Conservation (phyloP, 768 basidiomycete species). For the Pisolithus tinctorius region DNA sequence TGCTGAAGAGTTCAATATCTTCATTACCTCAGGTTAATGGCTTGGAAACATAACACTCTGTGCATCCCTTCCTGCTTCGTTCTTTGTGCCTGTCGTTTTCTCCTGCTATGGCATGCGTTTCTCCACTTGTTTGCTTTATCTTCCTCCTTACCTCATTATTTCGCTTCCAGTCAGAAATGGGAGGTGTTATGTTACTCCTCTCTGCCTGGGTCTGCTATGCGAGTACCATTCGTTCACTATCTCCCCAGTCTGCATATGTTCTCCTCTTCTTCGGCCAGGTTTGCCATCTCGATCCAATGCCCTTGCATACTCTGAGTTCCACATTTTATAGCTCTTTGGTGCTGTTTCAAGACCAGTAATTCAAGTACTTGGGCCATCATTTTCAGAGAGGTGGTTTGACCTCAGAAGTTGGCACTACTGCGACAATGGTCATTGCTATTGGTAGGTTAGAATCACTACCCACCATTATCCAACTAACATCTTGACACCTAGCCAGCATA, state of each 20-base stretch:
- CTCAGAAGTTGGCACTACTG: conserved; percentile 63
- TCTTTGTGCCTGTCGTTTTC: conserved; percentile 47
- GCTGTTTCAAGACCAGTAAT: conserved; percentile 60
- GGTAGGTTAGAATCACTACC: conserved; percentile 20
- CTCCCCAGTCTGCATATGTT: conserved; percentile 44
- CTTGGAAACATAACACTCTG: conserved; percentile 58
- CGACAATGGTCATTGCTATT: conserved; percentile 49
- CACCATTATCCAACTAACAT: not conserved
- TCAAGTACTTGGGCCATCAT: conserved; percentile 66
- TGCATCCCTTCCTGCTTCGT: conserved; percentile 51
- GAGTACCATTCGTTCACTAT: conserved; percentile 47
- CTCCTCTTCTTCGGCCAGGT: conserved; percentile 64
- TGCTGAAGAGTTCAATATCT: conserved; percentile 52
- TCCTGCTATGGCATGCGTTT: conserved; percentile 44
- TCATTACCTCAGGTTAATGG: conserved; percentile 65
- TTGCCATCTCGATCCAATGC: conserved; percentile 1
- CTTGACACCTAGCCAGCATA: conserved; percentile 49
- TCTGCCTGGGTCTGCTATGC: conserved; percentile 69
- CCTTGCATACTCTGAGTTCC: not conserved
- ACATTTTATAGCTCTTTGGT: conserved; percentile 41
- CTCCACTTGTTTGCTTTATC: not conserved
- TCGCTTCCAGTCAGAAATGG: conserved; percentile 48
- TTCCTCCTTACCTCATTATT: not conserved
- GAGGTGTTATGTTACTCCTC: conserved; percentile 41
- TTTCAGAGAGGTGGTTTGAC: conserved; percentile 75